phyloP scores from a whole-genome alignment of 345 rosid genomes.

The Bretschneidera sinensis region DNA sequence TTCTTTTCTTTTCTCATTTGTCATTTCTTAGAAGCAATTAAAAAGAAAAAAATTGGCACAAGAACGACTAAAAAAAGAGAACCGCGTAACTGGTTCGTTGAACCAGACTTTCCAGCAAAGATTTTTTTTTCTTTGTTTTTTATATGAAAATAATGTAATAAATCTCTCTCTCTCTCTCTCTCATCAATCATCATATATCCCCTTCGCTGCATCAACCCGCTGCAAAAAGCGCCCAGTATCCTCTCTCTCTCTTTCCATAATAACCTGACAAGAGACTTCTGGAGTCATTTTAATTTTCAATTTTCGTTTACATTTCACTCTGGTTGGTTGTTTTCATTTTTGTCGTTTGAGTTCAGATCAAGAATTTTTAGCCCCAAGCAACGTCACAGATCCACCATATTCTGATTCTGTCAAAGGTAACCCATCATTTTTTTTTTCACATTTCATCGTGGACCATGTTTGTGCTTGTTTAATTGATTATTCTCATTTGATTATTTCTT shows the following conservation, averaged over 20 bases:
- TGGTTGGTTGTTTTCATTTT: background rate
- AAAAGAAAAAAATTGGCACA: no score
- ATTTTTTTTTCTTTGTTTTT: no score
- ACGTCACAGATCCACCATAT: background rate
- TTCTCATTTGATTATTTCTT: background rate
- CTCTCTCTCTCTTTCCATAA: background rate
- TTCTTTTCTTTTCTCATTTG: no score
- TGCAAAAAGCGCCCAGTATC: slow-evolving; percentile 4
- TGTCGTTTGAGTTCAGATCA: background rate
- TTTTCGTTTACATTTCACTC: no score
- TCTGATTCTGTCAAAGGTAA: background rate
- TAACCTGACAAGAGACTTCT: background rate
- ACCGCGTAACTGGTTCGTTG: no score
- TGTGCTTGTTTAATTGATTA: background rate
- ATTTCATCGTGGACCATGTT: background rate
- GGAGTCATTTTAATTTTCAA: background rate
- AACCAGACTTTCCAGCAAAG: no score
- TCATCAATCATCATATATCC: slow-evolving; percentile 13
- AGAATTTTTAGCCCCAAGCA: background rate
- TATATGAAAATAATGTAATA: no score
- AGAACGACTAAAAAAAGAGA: no score
- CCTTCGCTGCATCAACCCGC: slow-evolving; percentile 1
- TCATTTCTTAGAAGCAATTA: no score
- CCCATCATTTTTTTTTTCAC: no score
- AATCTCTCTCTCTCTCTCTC: background rate